Evolutionary conservation across 495 filamentous ascomycete genomes (phyloP).

Genomic region (Xylaria telfairii): DNA sequence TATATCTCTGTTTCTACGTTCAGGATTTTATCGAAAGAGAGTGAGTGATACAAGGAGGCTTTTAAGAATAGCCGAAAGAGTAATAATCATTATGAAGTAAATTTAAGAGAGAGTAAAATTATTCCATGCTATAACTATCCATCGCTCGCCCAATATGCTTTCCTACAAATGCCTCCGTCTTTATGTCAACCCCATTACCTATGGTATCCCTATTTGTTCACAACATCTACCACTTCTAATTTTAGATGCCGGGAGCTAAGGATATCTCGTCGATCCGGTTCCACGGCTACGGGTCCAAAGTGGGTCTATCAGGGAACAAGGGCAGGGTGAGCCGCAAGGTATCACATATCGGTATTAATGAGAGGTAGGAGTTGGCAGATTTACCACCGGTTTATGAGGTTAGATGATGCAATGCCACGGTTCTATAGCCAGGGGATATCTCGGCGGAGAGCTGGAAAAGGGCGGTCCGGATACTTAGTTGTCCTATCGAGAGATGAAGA

Average conservation of each 20-base stretch:
- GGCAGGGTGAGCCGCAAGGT: neutral
- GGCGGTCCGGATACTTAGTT: neutral
- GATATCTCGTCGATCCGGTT: neutral
- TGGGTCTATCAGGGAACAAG: constrained; percentile 8
- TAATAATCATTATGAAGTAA: neutral
- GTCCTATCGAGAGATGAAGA: neutral
- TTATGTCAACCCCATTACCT: neutral
- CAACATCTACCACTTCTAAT: constrained; percentile 5
- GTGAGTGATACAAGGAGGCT: neutral
- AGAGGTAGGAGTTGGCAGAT: neutral
- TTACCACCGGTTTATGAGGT: neutral
- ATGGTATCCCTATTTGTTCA: neutral
- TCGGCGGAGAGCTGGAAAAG: neutral
- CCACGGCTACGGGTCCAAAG: constrained; percentile 14
- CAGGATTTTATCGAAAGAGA: neutral
- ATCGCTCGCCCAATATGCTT: neutral
- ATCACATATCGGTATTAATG: neutral
- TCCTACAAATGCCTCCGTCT: neutral
- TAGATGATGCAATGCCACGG: no score
- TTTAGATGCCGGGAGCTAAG: constrained; percentile 20
- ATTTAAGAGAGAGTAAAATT: neutral
- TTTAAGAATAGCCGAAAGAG: neutral
- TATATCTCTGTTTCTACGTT: neutral
- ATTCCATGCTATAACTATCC: neutral
- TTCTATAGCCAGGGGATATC: neutral